Conservation (phyloP, 2,329 filamentous ascomycete genomes). For the Grosmannia penicillata region DNA sequence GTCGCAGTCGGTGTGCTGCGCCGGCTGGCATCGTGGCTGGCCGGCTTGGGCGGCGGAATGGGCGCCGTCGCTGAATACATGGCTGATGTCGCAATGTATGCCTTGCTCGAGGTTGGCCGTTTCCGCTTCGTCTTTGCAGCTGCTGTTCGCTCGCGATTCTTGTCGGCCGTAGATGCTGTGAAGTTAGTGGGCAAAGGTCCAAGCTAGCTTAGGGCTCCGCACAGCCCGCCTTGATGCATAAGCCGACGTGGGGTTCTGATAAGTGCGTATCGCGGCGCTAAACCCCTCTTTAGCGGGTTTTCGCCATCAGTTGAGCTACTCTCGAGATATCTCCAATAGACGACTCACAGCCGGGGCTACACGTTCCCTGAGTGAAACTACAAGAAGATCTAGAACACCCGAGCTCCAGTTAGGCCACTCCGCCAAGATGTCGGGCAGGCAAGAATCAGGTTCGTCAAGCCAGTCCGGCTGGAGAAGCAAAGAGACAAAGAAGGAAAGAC, state of each 20-base stretch:
- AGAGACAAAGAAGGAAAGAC: too few species aligned
- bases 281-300: not conserved
- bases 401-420: not conserved
- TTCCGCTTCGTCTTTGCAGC: slow-evolving; percentile 6
- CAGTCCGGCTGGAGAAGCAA: too few species aligned
- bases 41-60: slow-evolving; percentile 57
- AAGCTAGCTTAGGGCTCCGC: too few species aligned
- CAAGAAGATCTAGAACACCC: too few species aligned
- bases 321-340: too few species aligned
- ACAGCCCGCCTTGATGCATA: too few species aligned
- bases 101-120: not conserved
- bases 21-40: slow-evolving; percentile 53
- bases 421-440: slow-evolving; percentile 8
- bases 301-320: not conserved
- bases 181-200: too few species aligned
- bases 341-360: too few species aligned
- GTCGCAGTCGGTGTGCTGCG: slow-evolving; percentile 45
- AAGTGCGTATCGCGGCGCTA: not conserved
- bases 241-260: too few species aligned
- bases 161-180: too few species aligned
- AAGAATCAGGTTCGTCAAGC: slow-evolving; percentile 10
- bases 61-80: slow-evolving; percentile 44
- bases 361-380: not conserved
- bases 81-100: not conserved
- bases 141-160: not conserved